phyloP scores from a whole-genome alignment of 345 rosid genomes.

The Euphorbia lathyris region DNA sequence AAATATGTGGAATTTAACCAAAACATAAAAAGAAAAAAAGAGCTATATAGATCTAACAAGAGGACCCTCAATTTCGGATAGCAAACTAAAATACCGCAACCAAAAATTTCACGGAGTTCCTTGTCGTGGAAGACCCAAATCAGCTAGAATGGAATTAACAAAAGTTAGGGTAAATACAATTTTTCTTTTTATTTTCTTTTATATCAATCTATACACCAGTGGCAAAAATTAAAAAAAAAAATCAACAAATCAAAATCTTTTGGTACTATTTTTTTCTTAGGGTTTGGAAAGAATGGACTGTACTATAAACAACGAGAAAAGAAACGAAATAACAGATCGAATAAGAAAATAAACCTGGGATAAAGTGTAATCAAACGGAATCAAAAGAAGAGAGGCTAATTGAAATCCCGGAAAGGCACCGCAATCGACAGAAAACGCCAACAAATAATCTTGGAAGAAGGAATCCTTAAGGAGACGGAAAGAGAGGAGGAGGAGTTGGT shows the following conservation, averaged over 20 bases:
- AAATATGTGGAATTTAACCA: not conserved
- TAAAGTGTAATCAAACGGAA: not conserved
- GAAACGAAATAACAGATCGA: not conserved
- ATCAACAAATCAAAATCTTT: constrained; percentile 11
- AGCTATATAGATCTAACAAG: constrained; percentile 21
- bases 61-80: constrained; percentile 33
- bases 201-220: not conserved
- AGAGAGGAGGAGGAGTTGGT: no score
- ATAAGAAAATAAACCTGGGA: not conserved
- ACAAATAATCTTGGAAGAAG: constrained; percentile 13
- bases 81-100: constrained; percentile 37
- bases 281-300: constrained; percentile 18
- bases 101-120: constrained; percentile 34
- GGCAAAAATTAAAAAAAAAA: not conserved
- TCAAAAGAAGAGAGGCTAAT: not conserved
- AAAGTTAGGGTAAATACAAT: not conserved
- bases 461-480: constrained; percentile 5
- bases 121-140: constrained; percentile 12
- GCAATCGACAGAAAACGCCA: constrained; percentile 13
- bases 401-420: constrained; percentile 3
- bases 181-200: no score
- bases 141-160: not conserved
- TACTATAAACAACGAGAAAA: not conserved
- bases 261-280: constrained; percentile 5
- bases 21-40: not conserved